A percentile compares a stretch with the other conserved stretches of the same genome.
These are phyloP conservation scores for Chaetomium olivaceum DNA, from an alignment of 2,329 filamentous ascomycete species.

Conservation along the genomic window DNA sequence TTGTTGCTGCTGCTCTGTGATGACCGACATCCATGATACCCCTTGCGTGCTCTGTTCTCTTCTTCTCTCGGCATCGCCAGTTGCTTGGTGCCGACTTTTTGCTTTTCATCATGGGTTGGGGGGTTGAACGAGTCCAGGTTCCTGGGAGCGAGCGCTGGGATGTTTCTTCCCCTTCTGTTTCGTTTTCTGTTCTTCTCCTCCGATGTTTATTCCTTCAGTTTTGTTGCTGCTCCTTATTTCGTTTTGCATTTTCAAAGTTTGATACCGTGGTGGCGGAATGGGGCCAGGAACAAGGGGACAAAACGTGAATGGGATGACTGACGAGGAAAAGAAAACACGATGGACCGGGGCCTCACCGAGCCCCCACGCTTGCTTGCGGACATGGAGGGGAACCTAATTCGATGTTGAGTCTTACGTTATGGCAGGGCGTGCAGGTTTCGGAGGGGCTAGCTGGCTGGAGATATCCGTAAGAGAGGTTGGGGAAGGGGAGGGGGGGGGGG, in stretches of 20 bases:
- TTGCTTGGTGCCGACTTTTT: neutral
- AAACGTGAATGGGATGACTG: neutral
- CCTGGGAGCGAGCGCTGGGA: neutral
- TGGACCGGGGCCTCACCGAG: neutral
- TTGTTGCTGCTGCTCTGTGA: slow-evolving; percentile 26
- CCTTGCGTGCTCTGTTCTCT: slow-evolving; percentile 18
- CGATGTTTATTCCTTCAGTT: neutral
- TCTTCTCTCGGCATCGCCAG: slow-evolving; percentile 2
- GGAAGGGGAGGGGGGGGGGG: no score
- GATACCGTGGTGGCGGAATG: neutral
- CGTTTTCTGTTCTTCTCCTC: neutral
- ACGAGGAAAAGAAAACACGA: neutral
- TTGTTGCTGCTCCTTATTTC: neutral
- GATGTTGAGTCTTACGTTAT: slow-evolving; percentile 7
- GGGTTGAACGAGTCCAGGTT: neutral
- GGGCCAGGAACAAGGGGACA: neutral
- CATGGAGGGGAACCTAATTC: neutral
- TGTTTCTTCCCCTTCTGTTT: neutral
- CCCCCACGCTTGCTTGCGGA: neutral
- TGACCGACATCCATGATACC: slow-evolving; percentile 30
- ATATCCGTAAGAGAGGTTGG: neutral
- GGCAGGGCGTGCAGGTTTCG: neutral
- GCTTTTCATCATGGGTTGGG: neutral
- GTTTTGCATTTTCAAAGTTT: neutral
- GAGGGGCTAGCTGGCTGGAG: neutral